Evolutionary conservation across 768 basidiomycete genomes (phyloP).

Genomic region (Favolaschia claudopus): DNA sequence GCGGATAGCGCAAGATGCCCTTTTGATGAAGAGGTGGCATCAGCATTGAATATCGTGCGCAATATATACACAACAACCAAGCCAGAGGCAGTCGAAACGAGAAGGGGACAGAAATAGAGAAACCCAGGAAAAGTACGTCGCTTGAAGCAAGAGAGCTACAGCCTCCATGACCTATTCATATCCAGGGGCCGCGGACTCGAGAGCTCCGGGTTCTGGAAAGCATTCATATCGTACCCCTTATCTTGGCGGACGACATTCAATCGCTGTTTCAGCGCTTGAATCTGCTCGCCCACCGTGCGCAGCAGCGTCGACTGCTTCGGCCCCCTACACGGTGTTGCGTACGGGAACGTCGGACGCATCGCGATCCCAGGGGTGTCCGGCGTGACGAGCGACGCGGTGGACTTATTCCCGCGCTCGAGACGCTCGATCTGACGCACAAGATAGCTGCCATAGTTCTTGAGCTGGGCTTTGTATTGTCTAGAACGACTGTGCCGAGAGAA

Average conservation of each 20-base stretch:
- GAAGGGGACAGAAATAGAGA: no score
- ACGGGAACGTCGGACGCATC: no score
- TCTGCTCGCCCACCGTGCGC: no score
- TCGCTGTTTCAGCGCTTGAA: neutral
- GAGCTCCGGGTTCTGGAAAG: conserved; percentile 24
- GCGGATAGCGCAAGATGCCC: no score
- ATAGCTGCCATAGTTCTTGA: neutral
- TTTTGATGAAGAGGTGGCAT: no score
- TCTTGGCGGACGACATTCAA: neutral
- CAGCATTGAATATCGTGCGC: no score
- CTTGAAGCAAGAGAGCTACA: no score
- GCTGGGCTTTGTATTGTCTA: neutral
- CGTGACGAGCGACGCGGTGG: neutral
- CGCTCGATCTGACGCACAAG: neutral
- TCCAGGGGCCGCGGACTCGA: conserved; percentile 19
- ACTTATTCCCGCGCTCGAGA: neutral
- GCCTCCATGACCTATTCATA: conserved; percentile 12
- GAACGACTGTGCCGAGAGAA: neutral
- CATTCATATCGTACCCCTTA: neutral
- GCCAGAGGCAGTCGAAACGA: no score
- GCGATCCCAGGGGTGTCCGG: neutral
- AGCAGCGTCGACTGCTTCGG: no score
- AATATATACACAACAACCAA: no score
- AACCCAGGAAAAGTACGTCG: no score
- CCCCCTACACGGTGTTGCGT: no score